Percentiles rank a stretch among this genome's conserved stretches.
phyloP scores from a whole-genome alignment of 306 rosid genomes.

The Acacia melanoxylon region DNA sequence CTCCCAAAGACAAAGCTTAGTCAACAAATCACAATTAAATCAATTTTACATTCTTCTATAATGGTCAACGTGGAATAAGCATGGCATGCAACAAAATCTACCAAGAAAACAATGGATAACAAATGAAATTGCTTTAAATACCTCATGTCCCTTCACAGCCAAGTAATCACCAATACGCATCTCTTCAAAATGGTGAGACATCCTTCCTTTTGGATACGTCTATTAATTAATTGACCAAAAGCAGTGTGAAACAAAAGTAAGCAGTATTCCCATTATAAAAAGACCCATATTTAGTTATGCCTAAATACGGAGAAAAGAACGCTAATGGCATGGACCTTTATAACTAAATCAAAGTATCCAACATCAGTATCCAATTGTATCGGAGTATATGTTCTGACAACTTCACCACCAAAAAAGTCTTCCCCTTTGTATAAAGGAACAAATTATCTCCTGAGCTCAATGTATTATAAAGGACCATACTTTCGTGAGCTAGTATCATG shows the following conservation, averaged over 20 bases:
- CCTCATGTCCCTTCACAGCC: slow-evolving; percentile 90
- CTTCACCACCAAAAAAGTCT: slow-evolving; percentile 75
- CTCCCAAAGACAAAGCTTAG: neutral
- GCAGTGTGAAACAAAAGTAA: neutral
- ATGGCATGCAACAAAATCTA: slow-evolving; percentile 4
- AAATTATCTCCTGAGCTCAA: slow-evolving; percentile 2
- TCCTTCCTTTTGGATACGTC: slow-evolving; percentile 99
- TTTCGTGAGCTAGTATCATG: neutral
- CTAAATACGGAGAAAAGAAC: slow-evolving; percentile 14
- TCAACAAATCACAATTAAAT: slow-evolving; percentile 9
- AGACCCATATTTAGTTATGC: neutral
- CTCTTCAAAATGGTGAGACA: slow-evolving; percentile 88
- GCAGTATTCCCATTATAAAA: neutral
- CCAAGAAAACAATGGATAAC: neutral
- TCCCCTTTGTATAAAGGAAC: slow-evolving; percentile 56
- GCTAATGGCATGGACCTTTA: slow-evolving; percentile 50
- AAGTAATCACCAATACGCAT: slow-evolving; percentile 71
- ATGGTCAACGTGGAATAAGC: slow-evolving; percentile 2
- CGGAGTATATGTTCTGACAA: slow-evolving; percentile 81
- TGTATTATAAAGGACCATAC: slow-evolving; percentile 2
- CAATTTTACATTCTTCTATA: neutral
- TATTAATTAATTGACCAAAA: slow-evolving; percentile 27
- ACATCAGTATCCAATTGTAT: slow-evolving; percentile 86
- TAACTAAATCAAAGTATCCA: slow-evolving; percentile 82
- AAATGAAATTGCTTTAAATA: slow-evolving; percentile 24